Evolutionary conservation across 805 yeast genomes (phyloP).

Genomic region (Candida sphagnicola): DNA sequence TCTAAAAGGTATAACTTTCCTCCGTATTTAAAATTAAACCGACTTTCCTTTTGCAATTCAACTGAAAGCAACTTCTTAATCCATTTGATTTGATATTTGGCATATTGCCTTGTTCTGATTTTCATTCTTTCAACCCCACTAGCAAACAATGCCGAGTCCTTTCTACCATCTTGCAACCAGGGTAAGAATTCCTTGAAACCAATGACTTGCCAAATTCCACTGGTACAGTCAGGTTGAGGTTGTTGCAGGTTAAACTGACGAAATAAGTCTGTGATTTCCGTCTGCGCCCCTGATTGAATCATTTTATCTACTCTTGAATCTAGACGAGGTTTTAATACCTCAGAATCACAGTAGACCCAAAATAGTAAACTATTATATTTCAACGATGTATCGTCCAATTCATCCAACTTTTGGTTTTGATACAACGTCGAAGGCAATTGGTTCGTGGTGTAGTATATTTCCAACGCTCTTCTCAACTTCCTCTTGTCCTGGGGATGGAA

Average conservation of each 20-base stretch:
- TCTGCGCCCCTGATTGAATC: slow-evolving; percentile 65
- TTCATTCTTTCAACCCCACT: slow-evolving; percentile 75
- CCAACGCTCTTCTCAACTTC: slow-evolving; percentile 74
- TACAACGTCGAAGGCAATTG: slow-evolving; percentile 69
- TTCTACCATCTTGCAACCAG: slow-evolving; percentile 41
- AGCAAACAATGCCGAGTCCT: slow-evolving; percentile 20
- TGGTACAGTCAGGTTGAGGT: slow-evolving; percentile 49
- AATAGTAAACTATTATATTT: slow-evolving; percentile 62
- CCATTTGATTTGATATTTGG: slow-evolving; percentile 89
- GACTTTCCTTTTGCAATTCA: slow-evolving; percentile 48
- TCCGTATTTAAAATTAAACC: slow-evolving; percentile 48
- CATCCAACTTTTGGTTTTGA: slow-evolving; percentile 48
- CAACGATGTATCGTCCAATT: slow-evolving; percentile 43
- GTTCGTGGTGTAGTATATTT: slow-evolving; percentile 68
- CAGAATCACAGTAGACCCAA: slow-evolving; percentile 76
- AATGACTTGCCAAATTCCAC: slow-evolving; percentile 91
- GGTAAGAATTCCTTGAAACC: slow-evolving; percentile 90
- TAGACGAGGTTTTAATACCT: slow-evolving; percentile 54
- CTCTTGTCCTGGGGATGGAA: slow-evolving; percentile 91
- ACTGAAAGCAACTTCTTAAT: slow-evolving; percentile 66
- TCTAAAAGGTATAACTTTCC: slow-evolving; percentile 67
- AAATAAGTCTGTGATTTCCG: slow-evolving; percentile 64
- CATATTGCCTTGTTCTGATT: slow-evolving; percentile 77
- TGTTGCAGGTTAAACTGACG: slow-evolving; percentile 31
- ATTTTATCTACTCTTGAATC: slow-evolving; percentile 81